phyloP scores from a whole-genome alignment of 495 filamentous ascomycete genomes.

The Articulospora tetracladia region DNA sequence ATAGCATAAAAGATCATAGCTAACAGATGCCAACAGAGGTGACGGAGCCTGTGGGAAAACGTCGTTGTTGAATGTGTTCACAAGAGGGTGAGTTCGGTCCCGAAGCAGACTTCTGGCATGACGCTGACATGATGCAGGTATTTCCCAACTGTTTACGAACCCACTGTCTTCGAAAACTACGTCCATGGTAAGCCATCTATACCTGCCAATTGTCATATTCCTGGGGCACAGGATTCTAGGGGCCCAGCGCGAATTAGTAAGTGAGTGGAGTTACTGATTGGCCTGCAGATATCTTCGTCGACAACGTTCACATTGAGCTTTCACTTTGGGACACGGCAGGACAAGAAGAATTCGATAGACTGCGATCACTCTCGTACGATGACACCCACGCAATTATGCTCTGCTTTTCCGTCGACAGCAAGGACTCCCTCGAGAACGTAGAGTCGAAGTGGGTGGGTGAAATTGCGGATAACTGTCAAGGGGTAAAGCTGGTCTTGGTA shows the following conservation, averaged over 20 bases:
- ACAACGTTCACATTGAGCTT: slow-evolving; percentile 92
- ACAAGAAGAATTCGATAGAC: slow-evolving; percentile 97
- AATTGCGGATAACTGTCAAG: slow-evolving; percentile 95
- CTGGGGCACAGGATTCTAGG: too few relatives aligned
- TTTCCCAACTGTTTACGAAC: slow-evolving; percentile 98
- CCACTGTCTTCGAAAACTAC: slow-evolving; percentile 99
- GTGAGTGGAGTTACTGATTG: neutral
- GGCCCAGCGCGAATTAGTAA: neutral
- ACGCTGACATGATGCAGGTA: slow-evolving; percentile 53
- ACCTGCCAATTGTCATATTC: neutral
- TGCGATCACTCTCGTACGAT: slow-evolving; percentile 93
- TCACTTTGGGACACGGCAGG: slow-evolving; percentile 98
- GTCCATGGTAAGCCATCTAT: slow-evolving; percentile 71
- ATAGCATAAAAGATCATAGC: neutral
- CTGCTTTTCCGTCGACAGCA: slow-evolving; percentile 95
- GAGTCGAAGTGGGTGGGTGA: slow-evolving; percentile 97
- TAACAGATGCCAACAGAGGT: slow-evolving; percentile 53
- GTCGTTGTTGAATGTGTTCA: slow-evolving; percentile 95
- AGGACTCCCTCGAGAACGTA: slow-evolving; percentile 95
- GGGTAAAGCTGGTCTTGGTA: slow-evolving; percentile 91
- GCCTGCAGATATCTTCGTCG: slow-evolving; percentile 89
- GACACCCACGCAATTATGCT: slow-evolving; percentile 98
- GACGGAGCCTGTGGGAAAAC: slow-evolving; percentile 99
- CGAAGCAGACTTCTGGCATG: slow-evolving; percentile 6
- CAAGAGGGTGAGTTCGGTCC: slow-evolving; percentile 69